Conservation (phyloP, 306 rosid species). For the Styphnolobium japonicum region DNA sequence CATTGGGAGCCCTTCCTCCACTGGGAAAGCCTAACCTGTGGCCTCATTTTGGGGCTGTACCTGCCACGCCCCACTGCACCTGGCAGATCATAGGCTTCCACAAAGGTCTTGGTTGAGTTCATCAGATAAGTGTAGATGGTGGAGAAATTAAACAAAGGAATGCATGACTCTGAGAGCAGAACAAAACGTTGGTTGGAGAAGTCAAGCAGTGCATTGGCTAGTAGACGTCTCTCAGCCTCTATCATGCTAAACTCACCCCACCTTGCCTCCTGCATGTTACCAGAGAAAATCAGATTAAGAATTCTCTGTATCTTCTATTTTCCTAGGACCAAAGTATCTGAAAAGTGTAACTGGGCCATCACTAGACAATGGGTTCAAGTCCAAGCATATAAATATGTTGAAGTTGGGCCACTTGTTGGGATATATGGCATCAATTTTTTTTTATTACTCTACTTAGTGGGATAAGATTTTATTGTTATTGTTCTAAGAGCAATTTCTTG, state of each 20-base stretch:
- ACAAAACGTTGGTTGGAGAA: constrained; percentile 68
- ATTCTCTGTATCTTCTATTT: not conserved
- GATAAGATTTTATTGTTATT: not conserved
- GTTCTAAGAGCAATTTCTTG: not conserved
- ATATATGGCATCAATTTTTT: not conserved
- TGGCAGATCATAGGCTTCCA: constrained; percentile 54
- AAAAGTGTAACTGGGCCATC: not conserved
- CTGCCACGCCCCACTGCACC: constrained; percentile 67
- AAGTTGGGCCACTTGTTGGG: not conserved
- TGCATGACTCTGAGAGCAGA: constrained; percentile 87
- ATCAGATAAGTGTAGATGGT: constrained; percentile 57
- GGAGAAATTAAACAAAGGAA: constrained; percentile 76
- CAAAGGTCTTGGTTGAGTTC: constrained; percentile 47
- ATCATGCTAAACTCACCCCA: constrained; percentile 88
- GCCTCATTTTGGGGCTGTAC: constrained; percentile 52
- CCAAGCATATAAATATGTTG: not conserved
- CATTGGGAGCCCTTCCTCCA: constrained; percentile 98
- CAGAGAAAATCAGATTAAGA: not conserved
- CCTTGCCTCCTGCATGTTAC: constrained; percentile 49
- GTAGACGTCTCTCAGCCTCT: constrained; percentile 66
- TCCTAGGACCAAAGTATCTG: not conserved
- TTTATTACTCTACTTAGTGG: not conserved
- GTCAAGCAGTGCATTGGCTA: constrained; percentile 75
- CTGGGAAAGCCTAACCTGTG: constrained; percentile 39
- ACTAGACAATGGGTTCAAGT: not conserved